A percentile compares a stretch with the other conserved stretches of the same genome.
Conservation (phyloP, 805 yeast species). For the Yamadazyma kitorensis region DNA sequence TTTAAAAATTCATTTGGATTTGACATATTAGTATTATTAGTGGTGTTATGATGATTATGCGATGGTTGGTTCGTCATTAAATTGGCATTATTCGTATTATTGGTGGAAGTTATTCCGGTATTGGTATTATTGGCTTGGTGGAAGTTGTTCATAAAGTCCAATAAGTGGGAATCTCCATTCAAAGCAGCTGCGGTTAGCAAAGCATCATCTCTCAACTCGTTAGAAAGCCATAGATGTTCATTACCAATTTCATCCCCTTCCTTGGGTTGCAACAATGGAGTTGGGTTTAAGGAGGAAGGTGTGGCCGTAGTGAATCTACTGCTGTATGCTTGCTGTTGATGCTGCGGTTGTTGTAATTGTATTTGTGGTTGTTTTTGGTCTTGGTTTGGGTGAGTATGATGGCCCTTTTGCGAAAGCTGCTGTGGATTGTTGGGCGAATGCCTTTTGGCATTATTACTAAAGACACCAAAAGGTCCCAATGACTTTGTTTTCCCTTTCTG, state of each 20-base stretch:
- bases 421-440: too few species aligned
- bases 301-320: background rate
- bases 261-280: constrained; percentile 7
- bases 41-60: constrained; percentile 5
- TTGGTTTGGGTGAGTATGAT: background rate
- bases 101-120: background rate
- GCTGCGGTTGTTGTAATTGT: background rate
- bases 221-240: constrained; percentile 53
- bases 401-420: too few species aligned
- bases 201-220: constrained; percentile 70
- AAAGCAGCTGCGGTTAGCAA: constrained; percentile 70
- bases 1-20: constrained; percentile 42
- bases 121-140: background rate
- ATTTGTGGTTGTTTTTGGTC: background rate
- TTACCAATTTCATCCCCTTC: constrained; percentile 10
- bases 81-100: constrained; percentile 6
- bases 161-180: constrained; percentile 56
- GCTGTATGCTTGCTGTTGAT: background rate
- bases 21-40: constrained; percentile 14
- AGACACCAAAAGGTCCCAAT: constrained; percentile 83
- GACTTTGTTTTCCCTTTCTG: constrained; percentile 46
- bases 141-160: constrained; percentile 45
- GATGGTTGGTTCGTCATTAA: constrained; percentile 3
- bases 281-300: constrained; percentile 6
- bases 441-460: constrained; percentile 24